Evolutionary conservation across 2,329 filamentous ascomycete species (phyloP), one percentile per base, ranked within the genome.

Genomic region (Hypoxylon sp.): DNA sequence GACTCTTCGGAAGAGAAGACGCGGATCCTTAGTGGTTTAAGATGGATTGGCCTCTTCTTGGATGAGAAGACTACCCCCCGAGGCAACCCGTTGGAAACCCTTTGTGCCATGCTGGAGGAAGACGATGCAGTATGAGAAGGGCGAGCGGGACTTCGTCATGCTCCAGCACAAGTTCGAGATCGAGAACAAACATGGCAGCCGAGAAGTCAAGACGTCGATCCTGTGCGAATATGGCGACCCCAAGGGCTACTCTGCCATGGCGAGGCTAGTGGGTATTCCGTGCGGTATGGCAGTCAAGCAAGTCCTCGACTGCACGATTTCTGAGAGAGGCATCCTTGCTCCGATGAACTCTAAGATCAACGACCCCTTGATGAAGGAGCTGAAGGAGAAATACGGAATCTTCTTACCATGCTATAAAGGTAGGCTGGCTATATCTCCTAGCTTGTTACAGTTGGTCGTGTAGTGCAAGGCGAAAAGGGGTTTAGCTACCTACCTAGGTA

Each of bases 71-170:
- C 91, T 76, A 90, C 82, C 4, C 90, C 92, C 27, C 84, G 88
- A 60, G 90, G 89, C 58, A 97, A 92, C 82, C 91, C 92, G 8
- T 86, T 97, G 37, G 94, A 97, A 78, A 94, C 91, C 14, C 88
- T 97, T 34, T 97, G 93, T 82, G 93, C 92, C 30, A 91, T 89
- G 2, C 87, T 97, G 32, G 93, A 96, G 84, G n/a, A 82, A 91
- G 84, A 97, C 96, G 88, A 96, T 96, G 92, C 87, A 91, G 80
- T 97, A 90, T 79, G 91, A 88, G 75, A 84, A 90, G 73, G 90
- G 87, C 65, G 93, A 97, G 87, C 90, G 94, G 63, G 94, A 97
- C 79, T 83, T 96, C 71, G 91, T 96, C 70, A 87, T 91, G 81
- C 85, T 93, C 32, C 91, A 93, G 82, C 91, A 93, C 84, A 90